phyloP scores from a whole-genome alignment of 2,329 filamentous ascomycete species.

The Alternaria sp. region DNA sequence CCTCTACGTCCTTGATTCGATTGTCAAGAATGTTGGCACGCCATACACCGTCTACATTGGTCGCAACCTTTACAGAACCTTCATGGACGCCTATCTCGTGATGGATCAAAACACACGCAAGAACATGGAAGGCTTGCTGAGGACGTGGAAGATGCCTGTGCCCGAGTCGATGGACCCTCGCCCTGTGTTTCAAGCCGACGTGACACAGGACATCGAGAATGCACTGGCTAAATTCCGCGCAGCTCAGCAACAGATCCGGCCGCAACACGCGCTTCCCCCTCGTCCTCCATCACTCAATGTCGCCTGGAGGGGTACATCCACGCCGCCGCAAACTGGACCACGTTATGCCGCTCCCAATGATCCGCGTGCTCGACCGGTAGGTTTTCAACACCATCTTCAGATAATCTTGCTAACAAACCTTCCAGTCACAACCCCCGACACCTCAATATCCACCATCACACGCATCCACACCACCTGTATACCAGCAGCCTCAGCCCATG shows the following conservation, averaged over 20 bases:
- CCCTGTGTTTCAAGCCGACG: constrained; percentile 86
- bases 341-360: constrained; percentile 43
- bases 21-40: constrained; percentile 97
- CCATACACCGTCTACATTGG: constrained; percentile 96
- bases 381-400: not conserved
- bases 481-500: constrained; percentile 38
- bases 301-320: constrained; percentile 74
- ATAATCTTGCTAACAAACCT: constrained; percentile 3
- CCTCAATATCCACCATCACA: constrained; percentile 35
- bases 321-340: constrained; percentile 64
- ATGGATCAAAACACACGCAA: constrained; percentile 82
- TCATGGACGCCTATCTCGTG: constrained; percentile 94
- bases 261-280: constrained; percentile 50
- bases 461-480: constrained; percentile 33
- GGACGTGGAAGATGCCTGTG: constrained; percentile 97
- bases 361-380: constrained; percentile 47
- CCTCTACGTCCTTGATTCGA: constrained; percentile 97
- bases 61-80: constrained; percentile 88
- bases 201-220: constrained; percentile 90
- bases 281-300: constrained; percentile 53
- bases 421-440: constrained; percentile 27
- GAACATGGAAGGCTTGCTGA: constrained; percentile 96
- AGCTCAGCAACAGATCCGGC: constrained; percentile 61
- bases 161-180: constrained; percentile 91
- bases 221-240: constrained; percentile 83